Conservation (phyloP, 192 early-diverging fungal species). For the Backusella tuberculispora region DNA sequence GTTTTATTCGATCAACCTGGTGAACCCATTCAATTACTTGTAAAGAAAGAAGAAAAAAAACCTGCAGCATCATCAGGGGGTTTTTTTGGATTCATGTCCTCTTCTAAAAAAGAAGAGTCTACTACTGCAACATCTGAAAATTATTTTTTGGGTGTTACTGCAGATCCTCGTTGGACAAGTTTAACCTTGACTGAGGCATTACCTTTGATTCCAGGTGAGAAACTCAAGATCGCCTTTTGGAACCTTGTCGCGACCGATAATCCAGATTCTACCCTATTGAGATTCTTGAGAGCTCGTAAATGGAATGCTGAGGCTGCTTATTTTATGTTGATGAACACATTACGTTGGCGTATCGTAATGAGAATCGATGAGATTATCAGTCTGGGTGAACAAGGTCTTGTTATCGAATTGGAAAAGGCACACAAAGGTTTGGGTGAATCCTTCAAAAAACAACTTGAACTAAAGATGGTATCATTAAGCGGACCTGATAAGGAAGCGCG, state of each 20-base stretch:
- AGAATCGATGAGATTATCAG: slow-evolving; percentile 47
- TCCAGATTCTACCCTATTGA: slow-evolving; percentile 71
- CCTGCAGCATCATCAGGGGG: not conserved
- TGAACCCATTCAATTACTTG: not conserved
- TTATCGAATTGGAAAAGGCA: slow-evolving; percentile 41
- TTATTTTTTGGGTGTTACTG: slow-evolving; percentile 19
- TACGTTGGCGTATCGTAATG: slow-evolving; percentile 74
- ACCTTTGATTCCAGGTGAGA: slow-evolving; percentile 26
- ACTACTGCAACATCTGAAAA: not conserved
- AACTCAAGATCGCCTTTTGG: slow-evolving; percentile 64
- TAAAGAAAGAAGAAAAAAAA: not conserved
- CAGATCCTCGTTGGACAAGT: slow-evolving; percentile 25
- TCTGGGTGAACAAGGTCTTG: slow-evolving; percentile 41
- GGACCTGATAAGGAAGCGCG: slow-evolving; percentile 54
- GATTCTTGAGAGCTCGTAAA: slow-evolving; percentile 87
- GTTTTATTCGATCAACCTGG: slow-evolving; percentile 42
- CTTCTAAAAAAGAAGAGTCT: slow-evolving; percentile 25
- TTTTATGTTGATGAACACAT: slow-evolving; percentile 67
- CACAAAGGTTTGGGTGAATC: slow-evolving; percentile 37
- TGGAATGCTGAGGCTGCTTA: slow-evolving; percentile 80
- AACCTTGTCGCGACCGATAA: slow-evolving; percentile 62
- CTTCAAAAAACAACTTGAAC: slow-evolving; percentile 45
- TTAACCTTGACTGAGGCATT: slow-evolving; percentile 31
- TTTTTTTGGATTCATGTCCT: slow-evolving; percentile 11
- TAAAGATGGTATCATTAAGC: slow-evolving; percentile 52